phyloP scores from a whole-genome alignment of 192 early-diverging fungal species.

The Thamnidium elegans region DNA sequence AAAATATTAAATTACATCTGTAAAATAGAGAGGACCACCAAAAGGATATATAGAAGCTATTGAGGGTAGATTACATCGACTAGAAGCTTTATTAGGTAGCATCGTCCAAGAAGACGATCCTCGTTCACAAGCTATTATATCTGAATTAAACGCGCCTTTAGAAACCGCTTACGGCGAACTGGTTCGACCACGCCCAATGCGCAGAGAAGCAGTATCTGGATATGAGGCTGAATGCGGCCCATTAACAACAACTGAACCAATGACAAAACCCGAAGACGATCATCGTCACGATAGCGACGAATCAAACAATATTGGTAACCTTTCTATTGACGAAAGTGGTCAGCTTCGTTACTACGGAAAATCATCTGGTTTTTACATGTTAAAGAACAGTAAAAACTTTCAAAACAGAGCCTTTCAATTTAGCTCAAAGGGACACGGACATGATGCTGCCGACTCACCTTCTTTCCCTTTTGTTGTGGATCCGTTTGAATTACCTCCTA shows the following conservation, averaged over 20 bases:
- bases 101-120: conserved; percentile 56
- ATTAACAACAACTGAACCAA: neutral
- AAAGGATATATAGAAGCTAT: conserved; percentile 87
- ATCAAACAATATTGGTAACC: conserved; percentile 44
- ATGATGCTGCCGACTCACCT: neutral
- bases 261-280: neutral
- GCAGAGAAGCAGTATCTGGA: neutral
- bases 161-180: conserved; percentile 36
- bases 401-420: conserved; percentile 44
- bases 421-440: neutral
- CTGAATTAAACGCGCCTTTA: conserved; percentile 37
- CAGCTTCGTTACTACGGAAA: conserved; percentile 72
- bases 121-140: conserved; percentile 35
- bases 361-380: conserved; percentile 71
- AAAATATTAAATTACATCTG: neutral
- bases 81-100: conserved; percentile 64
- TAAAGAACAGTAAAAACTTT: conserved; percentile 55
- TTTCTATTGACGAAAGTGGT: conserved; percentile 69
- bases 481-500: conserved; percentile 57
- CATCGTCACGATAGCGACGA: neutral
- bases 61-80: conserved; percentile 67
- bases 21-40: conserved; percentile 68
- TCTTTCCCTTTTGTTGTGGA: conserved; percentile 12
- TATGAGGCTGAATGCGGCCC: neutral
- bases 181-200: conserved; percentile 26